Evolutionary conservation across 2,329 filamentous ascomycete species (phyloP), one percentile per base, ranked within the genome.

Genomic region (Neonectria hederae): DNA sequence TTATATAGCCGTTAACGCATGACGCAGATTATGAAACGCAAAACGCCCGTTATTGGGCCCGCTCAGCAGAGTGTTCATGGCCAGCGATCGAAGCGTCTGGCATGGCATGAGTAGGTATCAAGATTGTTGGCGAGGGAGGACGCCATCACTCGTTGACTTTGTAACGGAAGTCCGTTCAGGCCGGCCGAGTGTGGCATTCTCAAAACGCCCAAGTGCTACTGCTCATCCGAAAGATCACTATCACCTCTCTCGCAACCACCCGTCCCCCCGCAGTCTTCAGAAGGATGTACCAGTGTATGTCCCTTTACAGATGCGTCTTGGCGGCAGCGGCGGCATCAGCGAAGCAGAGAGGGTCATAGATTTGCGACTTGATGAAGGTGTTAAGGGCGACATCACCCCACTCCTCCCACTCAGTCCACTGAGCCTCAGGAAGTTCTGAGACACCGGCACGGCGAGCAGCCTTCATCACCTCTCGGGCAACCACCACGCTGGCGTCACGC

Each of bases 381-480:
- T 81, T 86, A 70, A 90, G 79, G 58, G 86, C 85, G 40, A 89
- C 86, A 72, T 90, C 88, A 55, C 88, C 88, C 88, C 88, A 90
- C 78, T 90, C 88, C 79, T 90, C 88, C 87, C 90, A 93, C 77
- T 90, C 88, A 65, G 89, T 80, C 84, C 92, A 91, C 76, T 91
- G 85, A 67, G 86, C 85, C 68, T 94, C 91, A 55, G 84, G 83
- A 59, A 94, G 81, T 65, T 81, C 81, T 74, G 90, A 90, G 54
- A 97, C 92, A 65, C 92, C 91, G 72, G 93, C 93, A 68, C 90
- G 85, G 74, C 97, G 92, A 6, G 95, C 94, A 22, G 93, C 90
- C 78, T 96, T 94, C 86, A 98, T 97, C 71, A 97, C 94, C 80
- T 95, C 93, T 54, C 93, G 89, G 32, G 94, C 93, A 30, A 98